phyloP scores from a whole-genome alignment of 371 early-diverging fungal species.

The Rhizomucor miehei region DNA sequence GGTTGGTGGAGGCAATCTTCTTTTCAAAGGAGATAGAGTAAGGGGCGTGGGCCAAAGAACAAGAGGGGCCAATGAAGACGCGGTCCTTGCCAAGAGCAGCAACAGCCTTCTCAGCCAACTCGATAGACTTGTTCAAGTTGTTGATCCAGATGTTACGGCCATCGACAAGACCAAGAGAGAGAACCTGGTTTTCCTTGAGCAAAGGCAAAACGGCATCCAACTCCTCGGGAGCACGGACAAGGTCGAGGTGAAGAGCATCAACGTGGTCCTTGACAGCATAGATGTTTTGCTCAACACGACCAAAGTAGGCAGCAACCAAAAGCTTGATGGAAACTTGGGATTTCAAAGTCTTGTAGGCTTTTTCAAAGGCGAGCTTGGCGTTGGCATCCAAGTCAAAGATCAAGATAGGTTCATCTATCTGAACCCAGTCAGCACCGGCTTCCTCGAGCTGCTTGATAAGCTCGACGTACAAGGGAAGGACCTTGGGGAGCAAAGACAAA shows the following conservation, averaged over 20 bases:
- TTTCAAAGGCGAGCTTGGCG: conserved; percentile 46
- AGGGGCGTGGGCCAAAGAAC: conserved; percentile 91
- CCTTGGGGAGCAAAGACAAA: conserved; percentile 66
- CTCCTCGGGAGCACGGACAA: conserved; percentile 85
- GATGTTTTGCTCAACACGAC: conserved; percentile 75
- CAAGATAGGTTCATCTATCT: conserved; percentile 91
- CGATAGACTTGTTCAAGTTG: conserved; percentile 75
- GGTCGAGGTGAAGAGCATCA: conserved; percentile 86
- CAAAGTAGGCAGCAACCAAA: conserved; percentile 94
- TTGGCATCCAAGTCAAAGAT: conserved; percentile 68
- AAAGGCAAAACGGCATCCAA: conserved; percentile 67
- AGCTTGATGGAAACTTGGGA: conserved; percentile 60
- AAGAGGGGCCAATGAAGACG: conserved; percentile 84
- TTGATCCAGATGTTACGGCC: conserved; percentile 98
- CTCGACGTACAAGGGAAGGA: conserved; percentile 79
- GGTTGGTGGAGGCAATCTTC: conserved; percentile 66
- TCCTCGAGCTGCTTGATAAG: conserved; percentile 72
- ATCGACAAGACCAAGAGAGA: conserved; percentile 90
- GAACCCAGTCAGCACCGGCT: conserved; percentile 92
- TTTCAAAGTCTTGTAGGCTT: conserved; percentile 70
- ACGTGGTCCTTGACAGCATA: conserved; percentile 68
- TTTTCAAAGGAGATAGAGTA: conserved; percentile 83
- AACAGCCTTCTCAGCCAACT: conserved; percentile 67
- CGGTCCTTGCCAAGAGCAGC: conserved; percentile 65
- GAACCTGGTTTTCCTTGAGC: conserved; percentile 49